Evolutionary conservation across 257 asterid genomes (phyloP), one percentile per base, ranked within the genome.

Genomic region (Vinca minor): DNA sequence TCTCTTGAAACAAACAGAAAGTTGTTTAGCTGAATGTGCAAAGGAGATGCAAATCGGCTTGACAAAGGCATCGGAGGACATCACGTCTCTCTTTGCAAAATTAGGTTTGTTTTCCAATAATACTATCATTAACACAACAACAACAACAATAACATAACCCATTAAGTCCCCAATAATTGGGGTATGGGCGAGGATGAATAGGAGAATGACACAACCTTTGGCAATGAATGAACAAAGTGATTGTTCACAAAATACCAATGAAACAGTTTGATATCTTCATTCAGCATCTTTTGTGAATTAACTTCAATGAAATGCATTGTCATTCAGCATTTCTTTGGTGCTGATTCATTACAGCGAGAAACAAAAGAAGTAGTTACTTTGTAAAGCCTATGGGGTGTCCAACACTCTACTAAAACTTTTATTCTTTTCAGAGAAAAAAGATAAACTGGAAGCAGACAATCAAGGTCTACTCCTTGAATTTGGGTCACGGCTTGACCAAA

Each of bases 1-100:
- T 42, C 67, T 69, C 32, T 46, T 71, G 59, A 66, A 64, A 36
- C 42, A 48, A 63, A 66, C 87, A 89, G 96, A 89, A 75, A 84
- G 63, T 67, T 67, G 72, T 69, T 72, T 89, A 76, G 75, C 80
- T 39, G 83, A 75, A 60, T 83, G 84, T 69, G 91, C 95, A 10
- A 89, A 81, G 83, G 83, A 75, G 77, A 68, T 89, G 74, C 67
- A 76, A 75, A 65, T 57, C 67, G 78, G 83, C 71, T 81, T 86
- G 72, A 78, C 78, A 36, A 82, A 78, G 75, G 96, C 96, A 73
- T 73, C 85, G 48, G 82, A 79, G 63, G 95, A 89, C 67, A 79
- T 83, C 59, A 70, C 84, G 52, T 70, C 82, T 64, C 88, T 89
- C 59, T 86, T 83, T 59, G 82, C 79, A 70, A 80, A 81, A 81